Evolutionary conservation across 2,329 filamentous ascomycete species (phyloP).

Genomic region (Cercospora sp.): DNA sequence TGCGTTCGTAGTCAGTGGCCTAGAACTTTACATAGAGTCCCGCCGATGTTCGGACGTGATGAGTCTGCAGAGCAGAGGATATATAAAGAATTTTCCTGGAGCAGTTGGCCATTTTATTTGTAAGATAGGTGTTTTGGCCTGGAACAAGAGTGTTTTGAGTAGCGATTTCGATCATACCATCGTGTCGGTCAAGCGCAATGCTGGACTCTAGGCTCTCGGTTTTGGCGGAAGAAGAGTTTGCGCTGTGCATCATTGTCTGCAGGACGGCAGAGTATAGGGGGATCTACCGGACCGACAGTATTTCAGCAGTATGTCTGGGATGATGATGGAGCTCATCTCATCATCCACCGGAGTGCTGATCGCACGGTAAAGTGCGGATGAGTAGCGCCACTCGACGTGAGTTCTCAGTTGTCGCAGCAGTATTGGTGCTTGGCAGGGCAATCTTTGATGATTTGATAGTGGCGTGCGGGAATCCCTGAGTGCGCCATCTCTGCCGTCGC

Average conservation of each 20-base stretch:
- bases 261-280: background rate
- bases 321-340: background rate
- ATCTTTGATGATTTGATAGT: background rate
- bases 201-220: background rate
- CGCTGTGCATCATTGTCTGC: background rate
- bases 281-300: constrained; percentile 8
- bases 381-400: background rate
- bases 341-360: background rate
- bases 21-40: background rate
- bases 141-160: constrained; percentile 1
- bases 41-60: background rate
- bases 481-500: background rate
- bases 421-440: background rate
- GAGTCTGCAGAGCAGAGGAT: background rate
- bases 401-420: background rate
- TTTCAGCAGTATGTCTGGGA: background rate
- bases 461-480: background rate
- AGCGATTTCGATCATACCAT: background rate
- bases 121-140: background rate
- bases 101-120: background rate
- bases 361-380: background rate
- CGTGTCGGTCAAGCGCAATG: background rate
- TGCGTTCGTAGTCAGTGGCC: background rate
- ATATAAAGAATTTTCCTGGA: background rate
- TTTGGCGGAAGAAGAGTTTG: background rate